Evolutionary conservation across 2,329 filamentous ascomycete genomes (phyloP).

Genomic region (Phialemoniopsis sp.): DNA sequence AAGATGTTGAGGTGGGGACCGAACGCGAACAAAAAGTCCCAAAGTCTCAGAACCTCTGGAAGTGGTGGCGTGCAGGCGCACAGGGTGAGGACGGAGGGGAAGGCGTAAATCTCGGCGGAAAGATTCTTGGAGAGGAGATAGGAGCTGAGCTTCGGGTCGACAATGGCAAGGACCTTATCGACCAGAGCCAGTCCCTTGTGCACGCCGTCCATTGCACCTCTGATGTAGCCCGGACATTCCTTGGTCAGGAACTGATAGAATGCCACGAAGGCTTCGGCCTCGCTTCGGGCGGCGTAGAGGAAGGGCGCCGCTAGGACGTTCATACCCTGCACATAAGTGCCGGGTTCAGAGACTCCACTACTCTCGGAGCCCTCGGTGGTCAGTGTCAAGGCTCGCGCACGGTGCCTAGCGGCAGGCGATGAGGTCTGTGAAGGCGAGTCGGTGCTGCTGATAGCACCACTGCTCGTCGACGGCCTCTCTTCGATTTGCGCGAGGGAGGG

Average conservation of each 20-base stretch:
- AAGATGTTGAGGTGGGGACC: constrained; percentile 92
- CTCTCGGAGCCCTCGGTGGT: constrained; percentile 62
- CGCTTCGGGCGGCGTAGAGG: constrained; percentile 88
- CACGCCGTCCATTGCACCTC: constrained; percentile 95
- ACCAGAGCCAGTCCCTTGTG: constrained; percentile 88
- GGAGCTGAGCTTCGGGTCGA: constrained; percentile 80
- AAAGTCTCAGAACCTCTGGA: constrained; percentile 86
- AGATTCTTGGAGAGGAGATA: constrained; percentile 85
- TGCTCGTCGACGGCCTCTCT: constrained; percentile 22
- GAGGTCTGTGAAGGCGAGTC: constrained; percentile 26
- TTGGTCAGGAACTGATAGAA: constrained; percentile 84
- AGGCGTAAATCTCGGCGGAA: constrained; percentile 92
- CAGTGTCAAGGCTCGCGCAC: constrained; percentile 53
- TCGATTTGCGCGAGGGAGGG: constrained; percentile 20
- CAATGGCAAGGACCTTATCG: constrained; percentile 85
- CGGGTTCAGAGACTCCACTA: constrained; percentile 56
- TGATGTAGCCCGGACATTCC: constrained; percentile 90
- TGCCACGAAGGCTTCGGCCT: constrained; percentile 89
- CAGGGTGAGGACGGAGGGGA: constrained; percentile 89
- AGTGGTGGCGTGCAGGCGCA: constrained; percentile 94
- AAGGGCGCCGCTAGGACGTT: constrained; percentile 96
- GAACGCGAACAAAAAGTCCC: constrained; percentile 97
- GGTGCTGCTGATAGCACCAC: constrained; percentile 13
- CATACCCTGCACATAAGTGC: constrained; percentile 97
- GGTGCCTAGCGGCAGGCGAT: constrained; percentile 41